Percentiles rank a stretch among this genome's conserved stretches.
These are phyloP conservation scores for Silene vulgaris DNA, from an alignment of 179 eudicot species.

Conservation along the genomic window DNA sequence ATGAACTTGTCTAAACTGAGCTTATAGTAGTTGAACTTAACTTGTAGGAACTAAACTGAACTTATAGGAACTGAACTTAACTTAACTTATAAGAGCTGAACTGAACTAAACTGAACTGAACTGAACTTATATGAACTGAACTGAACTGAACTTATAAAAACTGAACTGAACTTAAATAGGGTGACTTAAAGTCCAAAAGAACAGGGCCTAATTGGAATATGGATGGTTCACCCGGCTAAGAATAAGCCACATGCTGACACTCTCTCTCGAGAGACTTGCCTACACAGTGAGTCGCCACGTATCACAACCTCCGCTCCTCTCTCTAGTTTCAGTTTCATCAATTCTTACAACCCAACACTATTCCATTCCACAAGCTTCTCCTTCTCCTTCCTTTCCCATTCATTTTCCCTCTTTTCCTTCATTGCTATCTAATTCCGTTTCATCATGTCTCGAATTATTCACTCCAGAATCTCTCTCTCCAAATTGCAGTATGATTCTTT, in stretches of 20 bases:
- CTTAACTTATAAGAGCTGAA: no score
- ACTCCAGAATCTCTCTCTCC: constrained; percentile 30
- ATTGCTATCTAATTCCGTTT: background rate
- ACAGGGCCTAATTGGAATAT: no score
- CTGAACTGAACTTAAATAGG: no score
- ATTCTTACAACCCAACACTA: background rate
- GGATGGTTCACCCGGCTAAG: background rate
- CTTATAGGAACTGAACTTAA: no score
- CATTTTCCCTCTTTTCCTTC: background rate
- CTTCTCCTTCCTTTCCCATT: background rate
- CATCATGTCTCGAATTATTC: constrained; percentile 49
- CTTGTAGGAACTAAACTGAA: no score
- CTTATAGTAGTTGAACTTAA: no score
- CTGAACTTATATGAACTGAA: no score
- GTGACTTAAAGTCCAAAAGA: no score
- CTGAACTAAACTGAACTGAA: no score
- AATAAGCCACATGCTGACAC: constrained; percentile 18
- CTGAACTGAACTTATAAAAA: no score
- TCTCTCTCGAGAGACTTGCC: background rate
- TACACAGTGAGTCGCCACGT: constrained; percentile 18
- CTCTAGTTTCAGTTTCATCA: background rate
- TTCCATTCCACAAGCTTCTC: background rate
- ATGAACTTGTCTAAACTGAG: no score
- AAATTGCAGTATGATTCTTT: constrained; percentile 30
- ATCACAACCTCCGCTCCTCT: background rate